A percentile compares a stretch with the other conserved stretches of the same genome.
Evolutionary conservation across 352 stramenopile genomes (phyloP).

Genomic region (Phytophthora europaea): DNA sequence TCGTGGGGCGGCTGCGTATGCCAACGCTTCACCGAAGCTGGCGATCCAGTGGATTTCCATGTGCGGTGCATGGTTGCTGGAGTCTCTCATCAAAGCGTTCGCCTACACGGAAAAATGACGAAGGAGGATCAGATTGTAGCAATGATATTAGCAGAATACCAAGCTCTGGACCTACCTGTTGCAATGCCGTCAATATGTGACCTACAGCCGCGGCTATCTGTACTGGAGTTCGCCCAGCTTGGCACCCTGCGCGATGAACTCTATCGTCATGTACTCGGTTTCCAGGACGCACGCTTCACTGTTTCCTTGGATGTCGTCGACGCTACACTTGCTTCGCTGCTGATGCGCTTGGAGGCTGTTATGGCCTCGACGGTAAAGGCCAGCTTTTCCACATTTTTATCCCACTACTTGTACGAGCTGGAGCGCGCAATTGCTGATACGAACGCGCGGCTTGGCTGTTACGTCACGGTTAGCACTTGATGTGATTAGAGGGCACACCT

Average conservation of each 20-base stretch:
- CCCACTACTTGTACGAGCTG: slow-evolving; percentile 1
- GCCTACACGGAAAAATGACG: neutral
- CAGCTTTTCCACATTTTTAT: neutral
- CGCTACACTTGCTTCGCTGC: slow-evolving; percentile 9
- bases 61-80: neutral
- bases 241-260: slow-evolving; percentile 1
- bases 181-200: slow-evolving; percentile 1
- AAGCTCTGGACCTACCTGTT: slow-evolving; percentile 15
- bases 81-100: neutral
- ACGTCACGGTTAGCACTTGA: neutral
- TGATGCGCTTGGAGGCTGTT: slow-evolving; percentile 21
- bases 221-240: neutral
- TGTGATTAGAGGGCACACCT: neutral
- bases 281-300: slow-evolving; percentile 6
- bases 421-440: neutral
- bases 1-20: neutral
- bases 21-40: neutral
- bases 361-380: neutral
- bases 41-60: neutral
- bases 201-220: neutral
- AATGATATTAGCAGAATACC: slow-evolving; percentile 26
- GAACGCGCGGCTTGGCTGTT: neutral
- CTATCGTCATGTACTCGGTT: slow-evolving; percentile 6
- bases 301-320: slow-evolving; percentile 7
- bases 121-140: slow-evolving; percentile 15